phyloP scores from a whole-genome alignment of 768 basidiomycete species.

The Hygrophorus russula region DNA sequence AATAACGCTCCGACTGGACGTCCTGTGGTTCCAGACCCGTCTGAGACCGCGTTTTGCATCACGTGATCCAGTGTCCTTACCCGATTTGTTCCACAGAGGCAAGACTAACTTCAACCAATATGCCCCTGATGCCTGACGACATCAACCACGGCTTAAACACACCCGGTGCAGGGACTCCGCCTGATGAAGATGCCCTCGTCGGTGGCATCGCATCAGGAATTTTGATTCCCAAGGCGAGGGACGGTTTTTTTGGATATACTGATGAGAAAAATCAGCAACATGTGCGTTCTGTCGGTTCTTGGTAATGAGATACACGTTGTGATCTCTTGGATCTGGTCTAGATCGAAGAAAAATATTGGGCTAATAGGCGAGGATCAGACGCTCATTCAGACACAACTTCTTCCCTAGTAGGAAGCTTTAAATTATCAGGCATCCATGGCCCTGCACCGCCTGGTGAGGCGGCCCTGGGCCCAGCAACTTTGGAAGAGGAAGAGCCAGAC shows the following conservation, averaged over 20 bases:
- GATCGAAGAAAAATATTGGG: conserved; percentile 69
- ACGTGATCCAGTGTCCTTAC: too few relatives aligned
- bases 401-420: conserved; percentile 28
- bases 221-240: conserved; percentile 41
- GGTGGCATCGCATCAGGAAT: conserved; percentile 11
- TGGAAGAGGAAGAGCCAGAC: conserved; percentile 20
- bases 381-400: conserved; percentile 28
- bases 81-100: too few relatives aligned
- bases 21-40: too few relatives aligned
- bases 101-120: too few relatives aligned
- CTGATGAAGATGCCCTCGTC: neutral
- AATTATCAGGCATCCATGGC: conserved; percentile 23
- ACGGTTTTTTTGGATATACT: conserved; percentile 70
- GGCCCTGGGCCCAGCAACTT: conserved; percentile 8
- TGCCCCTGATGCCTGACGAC: neutral
- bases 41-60: too few relatives aligned
- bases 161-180: neutral
- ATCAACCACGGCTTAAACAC: neutral
- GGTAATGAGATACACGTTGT: neutral
- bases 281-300: conserved; percentile 27
- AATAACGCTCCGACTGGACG: too few relatives aligned
- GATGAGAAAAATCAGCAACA: conserved; percentile 72
- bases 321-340: conserved; percentile 15
- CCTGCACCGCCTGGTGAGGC: conserved; percentile 11
- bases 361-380: conserved; percentile 55